Evolutionary conservation across 208 protist species (phyloP), one percentile per base, ranked within the genome.

Genomic region (Strigomonas oncopelti): DNA sequence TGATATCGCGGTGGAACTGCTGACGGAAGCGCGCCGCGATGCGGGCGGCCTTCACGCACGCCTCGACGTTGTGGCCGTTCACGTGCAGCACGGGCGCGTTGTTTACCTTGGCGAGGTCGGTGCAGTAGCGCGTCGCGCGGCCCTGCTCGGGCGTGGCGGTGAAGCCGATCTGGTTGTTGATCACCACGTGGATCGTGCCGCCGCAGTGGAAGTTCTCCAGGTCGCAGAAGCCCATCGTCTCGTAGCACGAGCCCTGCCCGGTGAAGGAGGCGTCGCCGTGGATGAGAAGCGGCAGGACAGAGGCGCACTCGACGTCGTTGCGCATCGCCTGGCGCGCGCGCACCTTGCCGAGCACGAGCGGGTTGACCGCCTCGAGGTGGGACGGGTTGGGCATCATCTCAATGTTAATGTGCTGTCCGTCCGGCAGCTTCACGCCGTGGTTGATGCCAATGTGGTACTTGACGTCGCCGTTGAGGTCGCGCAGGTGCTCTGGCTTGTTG

Each of bases 111-210:
- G 93, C 91, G 16, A 99, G 75, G 77, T 99, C 98, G 20, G 95
- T 98, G 84, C 96, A 98, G 83, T 99, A 99, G 22, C 86, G 86
- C 38, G 93, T 96, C 7, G 94, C 93, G 48, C 97, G 92, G 29
- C 86, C 82, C 56, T 92, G 81, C 65, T 73, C 84, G 51, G 97
- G 94, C 80, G 98, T 88, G 2, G 98, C 98, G 20, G 98, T 99
- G 87, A 99, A 99, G 70, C 97, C 96, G 69, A 99, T 97, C 84
- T 98, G 96, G 82, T 99, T 99, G 88, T 99, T 99, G 53, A 99
- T 92, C 45, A 99, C 90, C 56, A 99, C 91, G 76, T 99, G 98
- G 28, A 99, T 67, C 1, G 97, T 99, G 71, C 98, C 98, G 59
- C 98, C 98, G 28, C 96, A 95, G 63, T 90, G 85, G 77, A 98